Evolutionary conservation across 306 rosid genomes (phyloP).

Genomic region (Luffa aegyptiaca): DNA sequence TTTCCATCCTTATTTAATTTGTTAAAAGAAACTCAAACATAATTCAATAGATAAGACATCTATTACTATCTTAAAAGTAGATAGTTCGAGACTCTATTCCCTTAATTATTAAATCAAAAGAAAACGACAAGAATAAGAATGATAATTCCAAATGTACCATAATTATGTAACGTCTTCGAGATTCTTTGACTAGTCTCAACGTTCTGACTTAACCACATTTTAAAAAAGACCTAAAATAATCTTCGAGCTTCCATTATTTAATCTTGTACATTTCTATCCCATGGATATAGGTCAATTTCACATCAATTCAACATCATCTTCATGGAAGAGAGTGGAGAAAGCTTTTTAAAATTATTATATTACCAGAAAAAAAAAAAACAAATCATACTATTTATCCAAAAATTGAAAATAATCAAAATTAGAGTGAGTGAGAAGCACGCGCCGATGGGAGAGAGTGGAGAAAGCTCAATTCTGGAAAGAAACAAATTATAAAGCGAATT

Average conservation of each 20-base stretch:
- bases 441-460: neutral
- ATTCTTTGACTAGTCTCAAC: no score
- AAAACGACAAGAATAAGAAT: no score
- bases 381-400: neutral
- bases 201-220: no score
- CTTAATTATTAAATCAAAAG: no score
- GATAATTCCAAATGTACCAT: no score
- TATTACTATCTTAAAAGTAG: no score
- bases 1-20: no score
- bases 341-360: neutral
- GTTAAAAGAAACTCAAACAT: no score
- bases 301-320: neutral
- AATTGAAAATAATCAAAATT: neutral
- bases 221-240: neutral
- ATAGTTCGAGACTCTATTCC: no score
- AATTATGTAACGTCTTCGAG: no score
- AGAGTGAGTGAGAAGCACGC: neutral
- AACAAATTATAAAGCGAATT: constrained; percentile 13
- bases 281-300: neutral
- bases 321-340: no score
- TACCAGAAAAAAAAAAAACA: neutral
- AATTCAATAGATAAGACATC: no score
- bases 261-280: neutral
- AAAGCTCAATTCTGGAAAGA: neutral
- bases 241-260: neutral